phyloP scores from a whole-genome alignment of 1,284 basidiomycete species.

The Trametes sp. region DNA sequence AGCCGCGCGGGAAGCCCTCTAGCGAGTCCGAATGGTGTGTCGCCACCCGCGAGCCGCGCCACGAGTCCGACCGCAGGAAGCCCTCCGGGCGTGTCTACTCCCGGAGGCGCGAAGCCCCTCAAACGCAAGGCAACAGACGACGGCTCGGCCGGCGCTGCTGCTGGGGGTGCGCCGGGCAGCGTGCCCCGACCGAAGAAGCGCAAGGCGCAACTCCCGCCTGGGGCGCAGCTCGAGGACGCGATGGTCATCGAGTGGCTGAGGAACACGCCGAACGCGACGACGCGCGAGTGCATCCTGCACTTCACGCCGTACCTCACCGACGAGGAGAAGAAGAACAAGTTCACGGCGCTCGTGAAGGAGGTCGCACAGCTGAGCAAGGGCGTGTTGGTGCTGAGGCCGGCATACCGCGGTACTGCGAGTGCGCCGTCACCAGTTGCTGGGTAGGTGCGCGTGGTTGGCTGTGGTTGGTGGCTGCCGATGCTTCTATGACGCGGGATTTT shows the following conservation, averaged over 20 bases:
- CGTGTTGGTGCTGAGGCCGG: slow-evolving; percentile 64
- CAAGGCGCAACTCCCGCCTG: slow-evolving; percentile 52
- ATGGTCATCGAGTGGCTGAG: slow-evolving; percentile 79
- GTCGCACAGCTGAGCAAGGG: slow-evolving; percentile 75
- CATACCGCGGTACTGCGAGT: slow-evolving; percentile 42
- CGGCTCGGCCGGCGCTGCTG: slow-evolving; percentile 29
- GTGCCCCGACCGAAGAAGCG: slow-evolving; percentile 71
- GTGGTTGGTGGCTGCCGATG: background rate
- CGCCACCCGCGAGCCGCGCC: slow-evolving; percentile 48
- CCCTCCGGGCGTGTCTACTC: slow-evolving; percentile 3
- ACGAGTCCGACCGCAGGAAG: slow-evolving; percentile 45
- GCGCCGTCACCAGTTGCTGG: slow-evolving; percentile 29
- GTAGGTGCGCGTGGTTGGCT: background rate
- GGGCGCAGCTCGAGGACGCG: slow-evolving; percentile 63
- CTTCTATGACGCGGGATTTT: slow-evolving; percentile 5
- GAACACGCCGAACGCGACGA: slow-evolving; percentile 67
- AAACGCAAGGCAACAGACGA: slow-evolving; percentile 76
- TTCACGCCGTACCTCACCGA: slow-evolving; percentile 78
- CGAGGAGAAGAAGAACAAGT: slow-evolving; percentile 71
- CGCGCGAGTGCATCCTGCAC: slow-evolving; percentile 78
- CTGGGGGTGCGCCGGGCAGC: slow-evolving; percentile 33
- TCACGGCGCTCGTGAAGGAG: slow-evolving; percentile 79
- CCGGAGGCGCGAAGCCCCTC: slow-evolving; percentile 35
- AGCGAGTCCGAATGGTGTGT: slow-evolving; percentile 39
- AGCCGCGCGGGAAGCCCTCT: slow-evolving; percentile 67